Conservation (phyloP, 2,329 filamentous ascomycete species). For the Pleurostoma richardsiae region DNA sequence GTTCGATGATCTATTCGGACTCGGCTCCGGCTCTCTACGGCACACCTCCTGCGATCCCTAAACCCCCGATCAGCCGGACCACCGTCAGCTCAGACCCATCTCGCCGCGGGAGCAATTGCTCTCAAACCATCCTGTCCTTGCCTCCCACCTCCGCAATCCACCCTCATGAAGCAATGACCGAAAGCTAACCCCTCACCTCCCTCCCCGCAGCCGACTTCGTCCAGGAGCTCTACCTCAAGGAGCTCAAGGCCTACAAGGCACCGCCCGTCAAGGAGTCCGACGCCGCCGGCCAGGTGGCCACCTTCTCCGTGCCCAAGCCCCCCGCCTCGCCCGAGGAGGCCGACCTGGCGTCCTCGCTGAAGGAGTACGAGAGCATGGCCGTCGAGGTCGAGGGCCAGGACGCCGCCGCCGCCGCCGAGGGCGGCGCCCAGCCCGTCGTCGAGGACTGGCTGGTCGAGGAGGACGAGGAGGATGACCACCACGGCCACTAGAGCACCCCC, state of each 20-base stretch:
- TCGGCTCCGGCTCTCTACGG: too few species aligned
- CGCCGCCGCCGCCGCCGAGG: constrained; percentile 52
- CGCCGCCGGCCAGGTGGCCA: constrained; percentile 84
- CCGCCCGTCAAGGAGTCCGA: constrained; percentile 79
- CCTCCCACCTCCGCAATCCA: too few species aligned
- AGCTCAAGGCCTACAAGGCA: constrained; percentile 93
- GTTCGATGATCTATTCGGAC: too few species aligned
- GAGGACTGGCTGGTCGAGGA: constrained; percentile 83
- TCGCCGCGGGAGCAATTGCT: too few species aligned
- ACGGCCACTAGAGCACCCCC: constrained; percentile 36
- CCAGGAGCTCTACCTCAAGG: constrained; percentile 94
- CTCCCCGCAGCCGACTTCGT: constrained; percentile 76
- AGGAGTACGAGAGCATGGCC: constrained; percentile 89
- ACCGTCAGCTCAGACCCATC: too few species aligned
- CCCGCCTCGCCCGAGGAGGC: constrained; percentile 89
- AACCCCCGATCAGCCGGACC: too few species aligned
- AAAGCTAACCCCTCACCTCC: constrained; percentile 17
- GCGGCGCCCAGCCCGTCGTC: constrained; percentile 51
- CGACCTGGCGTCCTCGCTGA: constrained; percentile 85
- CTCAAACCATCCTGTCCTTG: too few species aligned
- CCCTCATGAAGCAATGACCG: background rate
- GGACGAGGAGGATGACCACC: constrained; percentile 48
- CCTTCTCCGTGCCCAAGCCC: constrained; percentile 73
- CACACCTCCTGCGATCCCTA: too few species aligned
- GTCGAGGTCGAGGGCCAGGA: constrained; percentile 93